Base-by-base conservation (phyloP, 192 early-diverging fungal species). In the Coemansia sp. region DNA sequence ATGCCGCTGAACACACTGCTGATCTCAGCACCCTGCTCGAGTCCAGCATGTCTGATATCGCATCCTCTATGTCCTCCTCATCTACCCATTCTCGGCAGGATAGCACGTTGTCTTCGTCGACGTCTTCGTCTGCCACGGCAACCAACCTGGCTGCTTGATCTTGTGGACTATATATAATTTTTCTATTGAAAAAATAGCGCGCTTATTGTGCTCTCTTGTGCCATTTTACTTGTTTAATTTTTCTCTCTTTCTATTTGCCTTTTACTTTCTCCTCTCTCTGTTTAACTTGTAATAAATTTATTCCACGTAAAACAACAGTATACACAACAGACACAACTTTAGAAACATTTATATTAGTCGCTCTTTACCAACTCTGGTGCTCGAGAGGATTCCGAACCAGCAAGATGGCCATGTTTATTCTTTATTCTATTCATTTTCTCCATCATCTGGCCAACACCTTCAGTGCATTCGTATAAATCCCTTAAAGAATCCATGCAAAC, bases 381-480 rank as follows among this genome's bases (percentile, higher is more conserved):
- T n/a, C n/a, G n/a, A n/a, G n/a, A n/a, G n/a, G n/a, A n/a, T n/a
- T n/a, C n/a, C n/a, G n/a, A n/a, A n/a, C n/a, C n/a, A n/a, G n/a
- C n/a, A n/a, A n/a, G n/a, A n/a, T n/a, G n/a, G n/a, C n/a, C n/a
- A n/a, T n/a, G n/a, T n/a, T 64, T 67, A 13, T 50, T 26, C 29
- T 74, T 67, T 13, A 74, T 55, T 9, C 36, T 20, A 19, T 67
- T 67, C 72, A 67, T 74, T 18, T 67, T 63, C 37, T 67, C 72
- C 60, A 67, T 57, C 72, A 64, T 63, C 39, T 64, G 64, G 0
- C 72, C 72, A 1, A 74, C 72, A 4, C 72, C 45, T 33, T 74
- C 72, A 1, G 73, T 77, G 67, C 73, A 77, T 51, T 77, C 53
- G 44, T 77, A 77, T 35, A 77, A 56, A 55, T 70, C 63, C 34